Base-by-base conservation (phyloP, 2,329 filamentous ascomycete genomes). In the Xylariaceae sp. region DNA sequence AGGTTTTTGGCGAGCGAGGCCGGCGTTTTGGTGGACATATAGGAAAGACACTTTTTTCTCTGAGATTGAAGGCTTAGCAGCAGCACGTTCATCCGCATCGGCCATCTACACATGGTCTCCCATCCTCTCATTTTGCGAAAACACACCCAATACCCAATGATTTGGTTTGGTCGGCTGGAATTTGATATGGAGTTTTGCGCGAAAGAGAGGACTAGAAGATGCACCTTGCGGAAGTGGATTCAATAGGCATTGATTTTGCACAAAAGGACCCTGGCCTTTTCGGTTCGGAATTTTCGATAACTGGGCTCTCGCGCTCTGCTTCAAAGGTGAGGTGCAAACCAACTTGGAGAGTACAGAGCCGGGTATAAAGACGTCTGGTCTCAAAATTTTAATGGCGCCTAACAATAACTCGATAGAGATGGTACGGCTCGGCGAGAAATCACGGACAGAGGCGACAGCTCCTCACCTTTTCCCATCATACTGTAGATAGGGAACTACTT, bases 21-120 rank as follows among this genome's bases (percentile, higher is more conserved):
- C 48, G 59, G 58, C 58, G 60, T 63, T 63, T 59, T 55, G 58
- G 60, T 58, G 56, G 56, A 56, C 54, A 62, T 55, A 57, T 58
- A 59, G 55, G 56, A 60, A 61, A 59, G 56, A 61, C 49, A 40
- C 46, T 54, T 49, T 45, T 53, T 53, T 52, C 48, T 53, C 46
- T 55, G 58, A 55, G 52, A 53, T 41, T 53, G 57, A 47, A 54
- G 58, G 53, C 54, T 50, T 10, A 37, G n/a, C n/a, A n/a, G n/a
- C n/a, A n/a, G n/a, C n/a, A n/a, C n/a, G n/a, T n/a, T 36, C 50
- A 42, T 55, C 52, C 51, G 42, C 52, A 46, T 56, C 52, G 47
- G 52, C 54, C 52, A 51, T 53, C 50, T 51, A 55, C 53, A 49
- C 42, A 39, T 17, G 35, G 40, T 39, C 47, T 50, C 37, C n/a